Percentiles rank a stretch among this genome's conserved stretches.
phyloP scores from a whole-genome alignment of 2,329 filamentous ascomycete genomes.

The Hymenoscyphus fraxineus region DNA sequence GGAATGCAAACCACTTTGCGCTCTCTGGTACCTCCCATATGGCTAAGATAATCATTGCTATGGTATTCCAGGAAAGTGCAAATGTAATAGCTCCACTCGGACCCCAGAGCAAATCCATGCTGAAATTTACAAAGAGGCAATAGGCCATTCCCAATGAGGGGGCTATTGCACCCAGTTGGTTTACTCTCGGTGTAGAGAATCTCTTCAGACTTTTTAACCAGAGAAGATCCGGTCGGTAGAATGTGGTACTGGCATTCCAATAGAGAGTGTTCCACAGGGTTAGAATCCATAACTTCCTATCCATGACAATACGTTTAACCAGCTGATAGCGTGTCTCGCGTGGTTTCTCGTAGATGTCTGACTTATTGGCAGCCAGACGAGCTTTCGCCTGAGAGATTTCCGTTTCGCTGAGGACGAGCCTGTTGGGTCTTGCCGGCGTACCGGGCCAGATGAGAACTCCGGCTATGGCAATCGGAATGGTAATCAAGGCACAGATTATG shows the following conservation, averaged over 20 bases:
- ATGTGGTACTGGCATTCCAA: constrained; percentile 51
- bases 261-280: constrained; percentile 51
- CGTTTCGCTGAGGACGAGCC: constrained; percentile 41
- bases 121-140: constrained; percentile 50
- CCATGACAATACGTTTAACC: constrained; percentile 39
- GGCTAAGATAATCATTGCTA: constrained; percentile 50
- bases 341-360: constrained; percentile 48
- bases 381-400: constrained; percentile 45
- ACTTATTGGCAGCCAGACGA: constrained; percentile 44
- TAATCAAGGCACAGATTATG: constrained; percentile 51
- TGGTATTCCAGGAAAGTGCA: constrained; percentile 46
- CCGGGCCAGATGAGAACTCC: constrained; percentile 51
- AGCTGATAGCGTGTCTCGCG: constrained; percentile 42
- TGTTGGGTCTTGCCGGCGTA: constrained; percentile 48
- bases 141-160: constrained; percentile 56
- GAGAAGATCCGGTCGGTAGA: constrained; percentile 49
- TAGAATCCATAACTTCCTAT: constrained; percentile 49
- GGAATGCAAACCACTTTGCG: constrained; percentile 52
- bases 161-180: constrained; percentile 49
- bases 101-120: constrained; percentile 50
- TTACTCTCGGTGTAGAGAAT: constrained; percentile 45
- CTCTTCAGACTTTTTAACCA: constrained; percentile 55
- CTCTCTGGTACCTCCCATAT: constrained; percentile 54
- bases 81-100: constrained; percentile 54
- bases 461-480: constrained; percentile 49